These are phyloP conservation scores for Sordariomycetes sp. DNA, from an alignment of 2,329 filamentous ascomycete genomes.

Conservation along the genomic window DNA sequence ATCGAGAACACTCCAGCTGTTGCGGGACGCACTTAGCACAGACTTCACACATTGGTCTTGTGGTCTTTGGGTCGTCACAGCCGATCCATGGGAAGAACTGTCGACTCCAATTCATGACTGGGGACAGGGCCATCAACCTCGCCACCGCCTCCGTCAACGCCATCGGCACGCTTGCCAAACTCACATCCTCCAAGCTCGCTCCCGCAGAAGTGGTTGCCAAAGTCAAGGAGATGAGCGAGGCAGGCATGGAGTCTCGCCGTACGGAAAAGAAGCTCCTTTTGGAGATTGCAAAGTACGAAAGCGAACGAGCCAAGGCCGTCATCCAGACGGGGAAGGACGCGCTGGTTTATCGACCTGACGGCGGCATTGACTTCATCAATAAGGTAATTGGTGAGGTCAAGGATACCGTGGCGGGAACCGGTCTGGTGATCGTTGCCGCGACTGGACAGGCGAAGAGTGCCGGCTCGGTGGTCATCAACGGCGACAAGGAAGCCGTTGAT, in stretches of 20 bases:
- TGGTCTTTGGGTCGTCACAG: constrained; percentile 16
- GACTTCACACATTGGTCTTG: constrained; percentile 19
- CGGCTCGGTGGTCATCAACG: constrained; percentile 15
- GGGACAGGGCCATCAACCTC: constrained; percentile 15
- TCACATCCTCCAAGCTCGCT: constrained; percentile 13
- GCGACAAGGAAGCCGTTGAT: constrained; percentile 12
- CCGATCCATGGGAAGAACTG: constrained; percentile 20
- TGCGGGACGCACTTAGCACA: constrained; percentile 20
- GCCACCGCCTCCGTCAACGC: constrained; percentile 13
- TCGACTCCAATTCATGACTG: constrained; percentile 17
- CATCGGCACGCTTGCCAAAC: constrained; percentile 12
- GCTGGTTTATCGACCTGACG: constrained; percentile 14
- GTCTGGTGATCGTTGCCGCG: constrained; percentile 12
- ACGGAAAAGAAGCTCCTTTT: constrained; percentile 16
- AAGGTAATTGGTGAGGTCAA: constrained; percentile 13
- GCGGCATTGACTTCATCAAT: constrained; percentile 19
- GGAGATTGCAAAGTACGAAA: constrained; percentile 18
- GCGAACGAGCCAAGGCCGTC: constrained; percentile 9
- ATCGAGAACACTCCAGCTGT: constrained; percentile 9
- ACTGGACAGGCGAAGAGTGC: constrained; percentile 13
- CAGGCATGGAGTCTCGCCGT: constrained; percentile 10
- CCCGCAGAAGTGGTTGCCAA: constrained; percentile 11
- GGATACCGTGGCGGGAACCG: constrained; percentile 8
- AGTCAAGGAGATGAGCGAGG: constrained; percentile 8
- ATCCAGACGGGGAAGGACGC: constrained; percentile 10